Base-by-base conservation (phyloP, 2,329 filamentous ascomycete species). In the Aspergillus quadricinctus region DNA sequence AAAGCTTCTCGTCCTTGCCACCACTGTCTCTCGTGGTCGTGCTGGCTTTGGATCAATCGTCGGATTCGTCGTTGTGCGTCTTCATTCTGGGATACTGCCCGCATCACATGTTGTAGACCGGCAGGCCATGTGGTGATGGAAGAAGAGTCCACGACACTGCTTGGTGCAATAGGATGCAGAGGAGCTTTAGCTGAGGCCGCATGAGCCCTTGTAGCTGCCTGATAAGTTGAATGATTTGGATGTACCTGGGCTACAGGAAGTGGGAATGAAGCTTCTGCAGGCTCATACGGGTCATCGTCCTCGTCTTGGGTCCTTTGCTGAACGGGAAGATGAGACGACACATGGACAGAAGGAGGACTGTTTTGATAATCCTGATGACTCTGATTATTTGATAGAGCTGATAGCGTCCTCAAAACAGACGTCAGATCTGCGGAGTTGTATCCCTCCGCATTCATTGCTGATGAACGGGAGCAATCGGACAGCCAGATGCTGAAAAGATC, bases 1-100 rank as follows among this genome's bases (percentile, higher is more conserved):
- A 86, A 67, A 6, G 76, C 79, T 55, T 80, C 69, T 2, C 83
- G 78, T 1, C 78, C 79, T 27, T 75, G 69, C 73, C 80, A 84
- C 81, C 86, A 89, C 61, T 83, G 79, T 61, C 78, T 78, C 61
- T 88, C 84, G 63, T 88, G 81, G 43, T 80, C 77, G 63, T 85
- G 80, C 68, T 89, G 86, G 45, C 83, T 80, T 54, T 78, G 78
- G 57, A 88, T 87, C 70, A 89, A 77, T 72, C 85, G 69, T 21
- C 76, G 75, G 59, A 83, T 78, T 10, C 77, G 75, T 17, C 71
- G 68, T 45, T 79, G 69, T 1, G 76, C 69, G 31, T 70, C 68
- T 54, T 81, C 77, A 57, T 79, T 77, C 45, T 74, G 74, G 0
- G 73, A 70, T 21, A 82, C 73, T 3, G 75, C 75, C 52, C 74